Base-by-base conservation (phyloP, 2,329 filamentous ascomycete species). In the Pseudogymnoascus pannorum region DNA sequence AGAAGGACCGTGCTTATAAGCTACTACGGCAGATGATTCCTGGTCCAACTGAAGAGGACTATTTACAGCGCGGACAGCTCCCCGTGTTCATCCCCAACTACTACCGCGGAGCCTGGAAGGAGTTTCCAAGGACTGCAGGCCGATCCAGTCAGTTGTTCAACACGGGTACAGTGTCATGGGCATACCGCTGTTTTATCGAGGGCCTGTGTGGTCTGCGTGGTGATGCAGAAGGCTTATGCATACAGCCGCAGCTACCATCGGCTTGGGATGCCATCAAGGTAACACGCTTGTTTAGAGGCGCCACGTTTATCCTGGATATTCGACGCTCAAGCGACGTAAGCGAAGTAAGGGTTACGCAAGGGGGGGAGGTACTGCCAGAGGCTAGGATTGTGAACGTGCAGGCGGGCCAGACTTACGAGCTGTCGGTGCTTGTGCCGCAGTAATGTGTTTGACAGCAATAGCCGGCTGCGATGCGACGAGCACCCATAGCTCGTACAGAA, bases 41-140 rank as follows among this genome's bases (percentile, higher is more conserved):
- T 0, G 81, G 81, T 0, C 81, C 81, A 0, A 71, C 66, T 31
- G 76, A 80, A 38, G 75, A 76, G 6, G 81, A 84, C 65, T 79
- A 81, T 62, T 48, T 76, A 20, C 79, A 77, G 64, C 74, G 81
- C 12, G 81, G 81, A 9, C 81, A 84, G 71, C 71, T 84, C 48
- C 81, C 81, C 0, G 75, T 83, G 14, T 84, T 79, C 68, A 80
- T 84, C 38, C 81, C 81, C 12, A 84, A 83, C 67, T 84, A 84
- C 71, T 84, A 83, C 72, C 78, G 80, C 18, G 80, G 79, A 2
- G 80, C 76, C 0, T 81, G 74, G 70, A 74, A 74, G 58, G 69
- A 77, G 68, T 77, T 75, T 65, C 79, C 79, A 2, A 72, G 80
- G 48, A 83, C 81, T 0, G 81, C 81, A 4, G 81, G 81, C 2